Evolutionary conservation across 148 eudicot species (phyloP), one percentile per base, ranked within the genome.

Genomic region (Arctostaphylos glauca): DNA sequence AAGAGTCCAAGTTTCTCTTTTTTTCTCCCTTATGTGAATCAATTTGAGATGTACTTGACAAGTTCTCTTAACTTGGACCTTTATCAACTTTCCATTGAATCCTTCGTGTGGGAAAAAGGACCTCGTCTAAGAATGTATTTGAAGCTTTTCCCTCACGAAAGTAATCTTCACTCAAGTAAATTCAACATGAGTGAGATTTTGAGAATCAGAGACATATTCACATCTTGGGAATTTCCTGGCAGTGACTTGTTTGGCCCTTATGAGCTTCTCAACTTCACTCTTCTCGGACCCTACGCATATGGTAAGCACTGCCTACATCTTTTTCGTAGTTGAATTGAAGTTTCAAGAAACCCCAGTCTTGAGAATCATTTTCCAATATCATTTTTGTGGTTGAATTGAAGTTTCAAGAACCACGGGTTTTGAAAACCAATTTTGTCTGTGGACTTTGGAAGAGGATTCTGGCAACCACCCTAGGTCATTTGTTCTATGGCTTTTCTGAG

Each of bases 261-360:
- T 87, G 98, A 95, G 80, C 98, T 94, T 85, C 94, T 94, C 87
- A 93, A 92, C 88, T 94, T 94, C 85, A 94, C 93, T 78, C 96
- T 94, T 64, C 80, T 88, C 76, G 98, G 94, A 82, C 98, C 95
- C 70, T 94, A 95, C 81, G 44, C 88, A 70, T 59, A 87, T 54
- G 85, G 98, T 95, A 89, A 83, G 90, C 81, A 56, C 80, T 64
- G 48, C 79, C 44, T 52, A 5, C 13, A 49, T 64, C 68, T 50
- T 15, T 79, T 59, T 67, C 50, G 21, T 31, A 12, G 6, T 81
- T 41, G 54, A 53, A 21, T 23, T 64, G 58, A 66, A 66, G 59
- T 66, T 7, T 66, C 72, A 64, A 47, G 16, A 31, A 66, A 47
- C 15, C 14, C 46, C 52, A 12, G 25, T 80, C 23, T 49, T 80